A percentile compares a stretch with the other conserved stretches of the same genome.
Evolutionary conservation across 225 moss, liverwort and hornwort genomes (phyloP).

Genomic region (Climacium dendroides): DNA sequence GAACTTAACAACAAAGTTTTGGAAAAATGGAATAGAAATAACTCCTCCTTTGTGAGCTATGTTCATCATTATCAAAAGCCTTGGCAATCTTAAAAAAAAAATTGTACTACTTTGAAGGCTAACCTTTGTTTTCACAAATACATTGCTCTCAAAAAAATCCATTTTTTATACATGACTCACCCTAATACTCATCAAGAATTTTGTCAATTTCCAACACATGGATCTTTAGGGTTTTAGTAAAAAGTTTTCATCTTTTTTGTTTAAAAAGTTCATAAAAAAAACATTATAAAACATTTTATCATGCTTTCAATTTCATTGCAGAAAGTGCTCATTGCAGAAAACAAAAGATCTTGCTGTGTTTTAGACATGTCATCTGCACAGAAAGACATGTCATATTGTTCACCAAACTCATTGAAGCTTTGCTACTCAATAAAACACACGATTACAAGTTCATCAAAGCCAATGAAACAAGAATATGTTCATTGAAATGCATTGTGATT

Average conservation of each 20-base stretch:
- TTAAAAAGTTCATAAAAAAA: not conserved
- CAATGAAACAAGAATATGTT: not conserved
- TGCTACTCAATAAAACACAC: not conserved
- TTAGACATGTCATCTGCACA: accelerated
- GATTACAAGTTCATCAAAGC: not conserved
- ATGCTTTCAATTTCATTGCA: too few species aligned
- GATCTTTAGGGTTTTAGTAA: not conserved
- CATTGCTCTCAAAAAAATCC: accelerated
- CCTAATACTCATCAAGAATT: not conserved
- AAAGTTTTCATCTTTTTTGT: accelerated
- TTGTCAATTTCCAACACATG: not conserved
- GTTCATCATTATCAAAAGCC: not conserved
- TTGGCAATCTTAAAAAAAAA: not conserved
- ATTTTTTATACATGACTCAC: not conserved
- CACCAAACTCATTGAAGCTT: not conserved
- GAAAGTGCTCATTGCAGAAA: too few species aligned
- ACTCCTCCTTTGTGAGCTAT: not conserved
- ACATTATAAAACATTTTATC: not conserved
- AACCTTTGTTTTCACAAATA: not conserved
- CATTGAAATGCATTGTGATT: not conserved
- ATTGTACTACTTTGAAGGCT: not conserved
- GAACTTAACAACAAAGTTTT: not conserved
- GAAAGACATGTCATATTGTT: not conserved
- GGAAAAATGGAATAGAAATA: not conserved
- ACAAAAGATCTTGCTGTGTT: too few species aligned